Evolutionary conservation across 108 stramenopile species (phyloP), one percentile per base, ranked within the genome.

Genomic region (Nitzschia putrida): DNA sequence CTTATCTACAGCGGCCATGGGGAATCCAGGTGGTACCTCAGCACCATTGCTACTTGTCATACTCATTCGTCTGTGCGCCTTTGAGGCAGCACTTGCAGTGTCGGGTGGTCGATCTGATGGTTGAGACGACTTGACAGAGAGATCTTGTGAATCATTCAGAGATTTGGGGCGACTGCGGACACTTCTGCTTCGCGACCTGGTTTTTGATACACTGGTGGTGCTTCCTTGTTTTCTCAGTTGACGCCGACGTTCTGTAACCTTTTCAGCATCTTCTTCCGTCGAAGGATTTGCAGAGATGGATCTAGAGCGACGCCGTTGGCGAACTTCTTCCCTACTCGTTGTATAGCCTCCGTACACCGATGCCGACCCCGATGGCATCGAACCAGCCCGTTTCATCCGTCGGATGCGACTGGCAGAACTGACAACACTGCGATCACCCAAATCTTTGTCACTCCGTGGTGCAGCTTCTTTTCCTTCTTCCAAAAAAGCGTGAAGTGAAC

Each of bases 401-500:
- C 40, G 61, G 22, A 63, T 44, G 4, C 44, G 38, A 23, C 65
- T 66, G 2, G 51, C 51, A 20, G 65, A 66, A 45, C 65, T 66
- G 21, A 66, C 25, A 13, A 66, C 65, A 45, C 65, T 66, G 34
- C 52, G 65, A 66, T 52, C 65, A 38, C 37, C 65, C 9, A 24
- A 25, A 16, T 22, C 11, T 56, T 26, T 56, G 20, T 26, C 55
- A 2, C 9, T 64, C n/a, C 3, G 22, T 6, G 52, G 65, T n/a
- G 49, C 52, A 13, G 29, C n/a, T 1, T 9, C 52, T 38, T 53
- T 66, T 38, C 34, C 65, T 18, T 66, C 65, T 20, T 66, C 65
- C 65, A 66, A 69, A 44, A 69, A 69, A 8, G 68, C 56, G 42
- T 69, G 14, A 12, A 56, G 39, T 18, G 68, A 56, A 13, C 68